These are phyloP conservation scores for Trametes coccinea DNA, from an alignment of 768 basidiomycete genomes.

Conservation along the genomic window DNA sequence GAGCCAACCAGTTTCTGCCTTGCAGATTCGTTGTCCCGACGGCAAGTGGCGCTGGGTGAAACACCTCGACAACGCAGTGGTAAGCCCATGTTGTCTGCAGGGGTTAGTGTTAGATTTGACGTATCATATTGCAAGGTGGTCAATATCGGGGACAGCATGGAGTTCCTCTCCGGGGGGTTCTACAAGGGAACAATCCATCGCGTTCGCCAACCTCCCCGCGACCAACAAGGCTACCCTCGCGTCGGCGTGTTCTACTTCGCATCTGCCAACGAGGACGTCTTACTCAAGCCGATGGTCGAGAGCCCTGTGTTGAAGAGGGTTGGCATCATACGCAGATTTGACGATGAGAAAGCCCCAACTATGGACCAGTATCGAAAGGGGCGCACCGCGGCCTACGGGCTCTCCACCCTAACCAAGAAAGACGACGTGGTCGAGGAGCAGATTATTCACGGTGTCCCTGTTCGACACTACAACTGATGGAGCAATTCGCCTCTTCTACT, in stretches of 20 bases:
- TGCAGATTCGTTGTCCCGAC: conserved; percentile 36
- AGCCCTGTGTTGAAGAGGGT: conserved; percentile 35
- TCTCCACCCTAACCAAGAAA: conserved; percentile 32
- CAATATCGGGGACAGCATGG: conserved; percentile 38
- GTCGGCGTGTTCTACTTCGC: conserved; percentile 41
- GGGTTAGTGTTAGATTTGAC: too few species aligned
- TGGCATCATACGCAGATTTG: conserved; percentile 32
- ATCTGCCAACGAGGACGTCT: conserved; percentile 33
- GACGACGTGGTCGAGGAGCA: conserved; percentile 35
- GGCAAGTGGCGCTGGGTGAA: conserved; percentile 38
- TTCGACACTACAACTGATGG: conserved; percentile 35
- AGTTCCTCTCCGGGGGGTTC: conserved; percentile 39
- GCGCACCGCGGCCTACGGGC: conserved; percentile 34
- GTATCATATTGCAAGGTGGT: conserved; percentile 36
- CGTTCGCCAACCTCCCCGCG: conserved; percentile 38
- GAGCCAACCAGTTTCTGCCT: conserved; percentile 38
- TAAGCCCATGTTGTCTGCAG: conserved; percentile 7
- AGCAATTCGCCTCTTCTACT: too few species aligned
- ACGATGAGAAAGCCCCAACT: conserved; percentile 32
- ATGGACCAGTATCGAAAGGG: conserved; percentile 35
- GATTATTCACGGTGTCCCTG: conserved; percentile 34
- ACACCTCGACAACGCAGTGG: conserved; percentile 36
- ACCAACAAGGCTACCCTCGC: conserved; percentile 37
- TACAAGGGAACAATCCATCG: conserved; percentile 42
- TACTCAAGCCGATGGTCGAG: conserved; percentile 31